Evolutionary conservation across 2,329 filamentous ascomycete species (phyloP).

Genomic region (Fusarium duplospermum): DNA sequence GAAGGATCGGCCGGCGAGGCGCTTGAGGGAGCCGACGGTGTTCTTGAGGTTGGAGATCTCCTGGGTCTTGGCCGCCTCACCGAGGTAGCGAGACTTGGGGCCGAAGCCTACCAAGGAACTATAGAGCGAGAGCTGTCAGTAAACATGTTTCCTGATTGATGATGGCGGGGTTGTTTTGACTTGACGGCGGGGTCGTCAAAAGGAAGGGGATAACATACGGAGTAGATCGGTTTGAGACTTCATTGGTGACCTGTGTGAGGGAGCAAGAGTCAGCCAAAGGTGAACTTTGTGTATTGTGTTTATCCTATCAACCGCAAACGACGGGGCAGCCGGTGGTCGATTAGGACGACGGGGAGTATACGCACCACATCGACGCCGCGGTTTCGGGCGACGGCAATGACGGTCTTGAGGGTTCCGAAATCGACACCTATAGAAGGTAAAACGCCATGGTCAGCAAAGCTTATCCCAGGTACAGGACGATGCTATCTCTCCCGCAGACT

Average conservation of each 20-base stretch:
- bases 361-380: slow-evolving; percentile 98
- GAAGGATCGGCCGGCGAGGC: slow-evolving; percentile 87
- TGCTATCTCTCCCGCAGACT: not conserved
- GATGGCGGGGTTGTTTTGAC: slow-evolving; percentile 19
- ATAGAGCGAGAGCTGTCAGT: slow-evolving; percentile 40
- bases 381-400: slow-evolving; percentile 97
- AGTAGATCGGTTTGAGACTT: slow-evolving; percentile 97
- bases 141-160: slow-evolving; percentile 28
- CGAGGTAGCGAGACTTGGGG: slow-evolving; percentile 91
- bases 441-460: slow-evolving; percentile 27
- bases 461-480: not conserved
- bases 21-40: slow-evolving; percentile 92
- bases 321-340: slow-evolving; percentile 23
- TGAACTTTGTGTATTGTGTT: not conserved
- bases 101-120: slow-evolving; percentile 96
- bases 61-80: slow-evolving; percentile 96
- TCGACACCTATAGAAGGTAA: slow-evolving; percentile 76
- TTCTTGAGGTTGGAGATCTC: slow-evolving; percentile 99
- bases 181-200: slow-evolving; percentile 17
- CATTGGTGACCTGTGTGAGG: slow-evolving; percentile 86
- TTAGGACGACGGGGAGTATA: slow-evolving; percentile 51
- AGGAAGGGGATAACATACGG: slow-evolving; percentile 74
- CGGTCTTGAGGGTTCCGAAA: slow-evolving; percentile 96
- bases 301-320: slow-evolving; percentile 19
- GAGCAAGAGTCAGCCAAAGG: slow-evolving; percentile 21